A percentile compares a stretch with the other conserved stretches of the same genome.
phyloP scores from a whole-genome alignment of 2,329 filamentous ascomycete species.

The Esteya vermicola region DNA sequence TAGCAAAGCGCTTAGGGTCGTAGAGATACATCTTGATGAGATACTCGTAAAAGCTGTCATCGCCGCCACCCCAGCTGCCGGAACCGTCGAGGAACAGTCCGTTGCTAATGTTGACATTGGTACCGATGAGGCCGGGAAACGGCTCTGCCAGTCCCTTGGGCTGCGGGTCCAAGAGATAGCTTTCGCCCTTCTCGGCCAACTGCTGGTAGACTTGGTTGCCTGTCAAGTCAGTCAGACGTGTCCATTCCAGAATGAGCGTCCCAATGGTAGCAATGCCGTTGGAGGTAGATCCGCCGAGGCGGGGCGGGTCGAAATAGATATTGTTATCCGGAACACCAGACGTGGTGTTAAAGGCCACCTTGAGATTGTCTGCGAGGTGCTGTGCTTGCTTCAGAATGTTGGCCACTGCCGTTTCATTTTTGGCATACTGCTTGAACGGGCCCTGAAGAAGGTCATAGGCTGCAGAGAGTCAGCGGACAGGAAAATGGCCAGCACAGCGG shows the following conservation, averaged over 20 bases:
- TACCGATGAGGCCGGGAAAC: constrained; percentile 64
- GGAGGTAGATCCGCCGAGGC: constrained; percentile 31
- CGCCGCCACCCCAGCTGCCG: constrained; percentile 66
- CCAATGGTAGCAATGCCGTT: constrained; percentile 69
- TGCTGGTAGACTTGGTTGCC: constrained; percentile 51
- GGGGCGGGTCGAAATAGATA: constrained; percentile 42
- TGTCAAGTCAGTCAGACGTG: constrained; percentile 61
- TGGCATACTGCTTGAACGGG: constrained; percentile 35
- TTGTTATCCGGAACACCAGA: constrained; percentile 61
- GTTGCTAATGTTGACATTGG: constrained; percentile 45
- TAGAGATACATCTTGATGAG: constrained; percentile 86
- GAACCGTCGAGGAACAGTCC: constrained; percentile 51
- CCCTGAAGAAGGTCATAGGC: constrained; percentile 60
- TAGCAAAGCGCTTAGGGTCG: constrained; percentile 45
- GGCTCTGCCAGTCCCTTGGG: constrained; percentile 46
- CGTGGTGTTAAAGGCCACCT: constrained; percentile 64
- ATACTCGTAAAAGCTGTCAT: constrained; percentile 79
- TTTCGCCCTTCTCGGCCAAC: constrained; percentile 53
- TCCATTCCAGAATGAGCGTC: constrained; percentile 74
- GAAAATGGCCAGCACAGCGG: too few relatives aligned
- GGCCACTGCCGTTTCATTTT: constrained; percentile 31
- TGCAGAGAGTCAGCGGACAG: constrained; percentile 13
- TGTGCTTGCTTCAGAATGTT: constrained; percentile 52
- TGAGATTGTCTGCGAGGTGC: constrained; percentile 56
- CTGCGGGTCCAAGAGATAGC: constrained; percentile 52